Evolutionary conservation across 1,284 basidiomycete species (phyloP), one percentile per base, ranked within the genome.

Genomic region (Lentinus polychrous): DNA sequence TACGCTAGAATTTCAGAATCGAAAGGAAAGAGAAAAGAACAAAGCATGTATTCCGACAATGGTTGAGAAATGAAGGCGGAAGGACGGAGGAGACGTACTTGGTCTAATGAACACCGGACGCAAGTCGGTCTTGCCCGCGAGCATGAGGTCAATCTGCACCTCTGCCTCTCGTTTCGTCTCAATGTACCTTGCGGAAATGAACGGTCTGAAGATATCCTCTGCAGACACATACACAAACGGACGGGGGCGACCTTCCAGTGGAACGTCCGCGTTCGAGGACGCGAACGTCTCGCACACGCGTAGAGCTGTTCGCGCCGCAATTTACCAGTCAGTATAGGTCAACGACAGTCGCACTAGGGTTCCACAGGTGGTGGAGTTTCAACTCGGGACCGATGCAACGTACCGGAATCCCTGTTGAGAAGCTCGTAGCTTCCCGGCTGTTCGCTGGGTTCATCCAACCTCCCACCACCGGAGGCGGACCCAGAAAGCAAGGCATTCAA

Each of bases 201-300:
- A 61, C 1, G 95, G 95, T 22, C 91, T 78, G 68, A 86, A 92
- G 38, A 94, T 81, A 61, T 97, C 94, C 58, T 94, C 94, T 3
- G 95, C 94, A 31, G 95, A 99, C 52, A 99, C 76, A 68, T 89
- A 98, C 38, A 97, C 77, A 67, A 99, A 98, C 4, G 91, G 80
- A 43, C 83, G 78, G 46, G 75, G 72, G 39, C 22, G 17, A 3
- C 57, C 54, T 36, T 66, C 64, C 45, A 64, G 55, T 23, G 53
- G 47, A 15, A 51, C 47, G 8, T 61, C 53, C 10, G 66, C 64
- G 34, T 60, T 57, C 20, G 75, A 75, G 20, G 70, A 66, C 27
- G 84, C 56, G 63, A 91, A 88, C 7, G 87, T 79, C 61, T 86
- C 76, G 60, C 88, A 85, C 27, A 90, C 83, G 22, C 75, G 75